A percentile compares a stretch with the other conserved stretches of the same genome.
phyloP scores from a whole-genome alignment of 441 rosid species.

The Pelargonium myrrhifolium region DNA sequence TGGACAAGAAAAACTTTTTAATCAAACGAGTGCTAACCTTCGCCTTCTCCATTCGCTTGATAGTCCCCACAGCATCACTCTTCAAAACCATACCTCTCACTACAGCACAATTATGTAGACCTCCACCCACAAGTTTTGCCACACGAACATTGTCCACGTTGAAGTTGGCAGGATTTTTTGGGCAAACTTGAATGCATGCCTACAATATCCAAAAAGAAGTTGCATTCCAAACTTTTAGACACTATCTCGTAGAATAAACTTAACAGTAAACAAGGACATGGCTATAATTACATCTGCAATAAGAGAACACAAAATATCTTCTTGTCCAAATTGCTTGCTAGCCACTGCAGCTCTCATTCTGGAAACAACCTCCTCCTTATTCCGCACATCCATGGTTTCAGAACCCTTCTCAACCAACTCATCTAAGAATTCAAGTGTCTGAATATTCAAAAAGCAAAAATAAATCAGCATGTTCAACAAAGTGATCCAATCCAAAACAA shows the following conservation, averaged over 20 bases:
- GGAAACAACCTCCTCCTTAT: conserved; percentile 58
- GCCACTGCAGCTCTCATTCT: conserved; percentile 97
- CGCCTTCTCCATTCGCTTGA: conserved; percentile 74
- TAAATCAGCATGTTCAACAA: neutral
- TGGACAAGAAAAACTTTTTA: neutral
- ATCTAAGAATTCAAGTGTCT: conserved; percentile 61
- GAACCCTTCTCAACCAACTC: conserved; percentile 83
- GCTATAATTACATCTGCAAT: conserved; percentile 62
- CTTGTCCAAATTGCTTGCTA: conserved; percentile 95
- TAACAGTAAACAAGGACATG: neutral
- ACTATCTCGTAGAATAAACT: neutral
- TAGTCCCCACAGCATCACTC: conserved; percentile 77
- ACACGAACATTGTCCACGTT: conserved; percentile 94
- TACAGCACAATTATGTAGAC: conserved; percentile 67
- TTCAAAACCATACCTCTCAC: conserved; percentile 94
- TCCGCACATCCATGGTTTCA: conserved; percentile 88
- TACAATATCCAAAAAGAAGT: conserved; percentile 11
- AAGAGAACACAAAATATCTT: conserved; percentile 64
- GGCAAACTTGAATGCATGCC: conserved; percentile 99
- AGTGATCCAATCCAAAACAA: neutral
- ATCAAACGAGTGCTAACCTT: conserved; percentile 44
- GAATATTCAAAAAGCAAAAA: neutral
- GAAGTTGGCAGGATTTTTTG: conserved; percentile 84
- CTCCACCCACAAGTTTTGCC: conserved; percentile 90
- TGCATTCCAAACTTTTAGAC: neutral